Conservation (phyloP, 108 stramenopile genomes). For the Pseudonitzschia delicatissima region DNA sequence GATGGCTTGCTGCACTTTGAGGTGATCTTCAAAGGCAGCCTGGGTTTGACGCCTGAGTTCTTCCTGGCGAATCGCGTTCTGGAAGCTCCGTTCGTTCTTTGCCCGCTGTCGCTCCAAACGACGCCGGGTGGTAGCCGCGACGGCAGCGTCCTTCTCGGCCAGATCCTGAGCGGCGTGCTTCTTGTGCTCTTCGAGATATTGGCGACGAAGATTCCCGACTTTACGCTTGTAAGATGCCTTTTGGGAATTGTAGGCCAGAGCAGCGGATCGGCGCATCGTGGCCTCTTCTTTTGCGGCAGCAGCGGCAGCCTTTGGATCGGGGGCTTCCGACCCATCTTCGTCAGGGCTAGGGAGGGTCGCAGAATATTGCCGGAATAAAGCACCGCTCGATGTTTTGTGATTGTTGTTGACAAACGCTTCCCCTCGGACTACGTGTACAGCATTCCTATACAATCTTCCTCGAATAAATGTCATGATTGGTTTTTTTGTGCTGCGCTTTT, state of each 20-base stretch:
- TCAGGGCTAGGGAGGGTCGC: not conserved
- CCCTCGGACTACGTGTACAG: not conserved
- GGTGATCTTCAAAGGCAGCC: slow-evolving; percentile 61
- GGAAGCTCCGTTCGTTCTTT: slow-evolving; percentile 61
- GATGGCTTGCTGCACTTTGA: slow-evolving; percentile 50
- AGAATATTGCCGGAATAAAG: not conserved
- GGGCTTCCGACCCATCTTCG: not conserved
- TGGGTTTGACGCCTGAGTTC: slow-evolving; percentile 44
- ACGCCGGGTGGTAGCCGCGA: slow-evolving; percentile 34
- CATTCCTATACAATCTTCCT: not conserved
- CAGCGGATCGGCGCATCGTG: not conserved
- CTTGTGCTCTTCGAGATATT: slow-evolving; percentile 61
- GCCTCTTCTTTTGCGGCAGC: not conserved
- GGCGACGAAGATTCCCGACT: slow-evolving; percentile 48
- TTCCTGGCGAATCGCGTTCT: slow-evolving; percentile 51
- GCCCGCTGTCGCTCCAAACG: slow-evolving; percentile 68
- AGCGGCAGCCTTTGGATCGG: not conserved
- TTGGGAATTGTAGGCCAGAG: not conserved
- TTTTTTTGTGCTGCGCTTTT: too few species aligned
- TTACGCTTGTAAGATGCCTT: not conserved
- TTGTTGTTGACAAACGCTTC: not conserved
- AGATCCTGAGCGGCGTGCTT: slow-evolving; percentile 51
- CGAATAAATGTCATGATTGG: not conserved
- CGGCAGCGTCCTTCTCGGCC: slow-evolving; percentile 38
- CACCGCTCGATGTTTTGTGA: not conserved